A percentile compares a stretch with the other conserved stretches of the same genome.
Conservation (phyloP, 306 rosid genomes). For the Ormosia emarginata region DNA sequence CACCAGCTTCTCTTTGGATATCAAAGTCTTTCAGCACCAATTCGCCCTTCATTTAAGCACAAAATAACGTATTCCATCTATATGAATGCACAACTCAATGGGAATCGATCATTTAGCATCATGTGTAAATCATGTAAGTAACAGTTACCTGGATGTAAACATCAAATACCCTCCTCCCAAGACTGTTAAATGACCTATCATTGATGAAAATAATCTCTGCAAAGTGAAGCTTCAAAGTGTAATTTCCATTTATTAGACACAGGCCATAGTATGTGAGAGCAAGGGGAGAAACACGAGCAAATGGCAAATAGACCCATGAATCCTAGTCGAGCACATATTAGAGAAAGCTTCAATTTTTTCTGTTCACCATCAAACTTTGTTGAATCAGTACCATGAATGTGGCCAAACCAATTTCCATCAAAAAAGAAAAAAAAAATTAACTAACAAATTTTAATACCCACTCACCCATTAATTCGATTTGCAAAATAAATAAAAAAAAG, state of each 20-base stretch:
- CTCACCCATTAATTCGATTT: too few relatives aligned
- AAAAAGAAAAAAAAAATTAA: too few relatives aligned
- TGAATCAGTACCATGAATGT: too few relatives aligned
- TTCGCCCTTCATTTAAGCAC: constrained; percentile 53
- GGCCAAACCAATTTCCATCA: too few relatives aligned
- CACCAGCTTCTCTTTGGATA: constrained; percentile 77
- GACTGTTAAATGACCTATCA: constrained; percentile 57
- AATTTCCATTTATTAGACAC: constrained; percentile 74
- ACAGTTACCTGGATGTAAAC: constrained; percentile 80
- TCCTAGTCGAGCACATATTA: too few relatives aligned
- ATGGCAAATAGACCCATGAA: too few relatives aligned
- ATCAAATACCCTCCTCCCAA: constrained; percentile 71
- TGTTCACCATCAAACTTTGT: too few relatives aligned
- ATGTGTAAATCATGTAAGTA: background rate
- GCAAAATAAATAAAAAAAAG: too few relatives aligned
- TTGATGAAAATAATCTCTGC: constrained; percentile 76
- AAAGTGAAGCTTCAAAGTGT: constrained; percentile 82
- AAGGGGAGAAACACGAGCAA: constrained; percentile 64
- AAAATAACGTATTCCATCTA: constrained; percentile 20
- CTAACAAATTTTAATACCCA: too few relatives aligned
- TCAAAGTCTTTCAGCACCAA: constrained; percentile 75
- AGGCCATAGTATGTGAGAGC: constrained; percentile 90
- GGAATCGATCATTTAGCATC: background rate
- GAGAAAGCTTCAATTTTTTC: too few relatives aligned
- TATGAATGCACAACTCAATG: constrained; percentile 15